Conservation (phyloP, 106 monocot species). For the Acorus calamus region DNA sequence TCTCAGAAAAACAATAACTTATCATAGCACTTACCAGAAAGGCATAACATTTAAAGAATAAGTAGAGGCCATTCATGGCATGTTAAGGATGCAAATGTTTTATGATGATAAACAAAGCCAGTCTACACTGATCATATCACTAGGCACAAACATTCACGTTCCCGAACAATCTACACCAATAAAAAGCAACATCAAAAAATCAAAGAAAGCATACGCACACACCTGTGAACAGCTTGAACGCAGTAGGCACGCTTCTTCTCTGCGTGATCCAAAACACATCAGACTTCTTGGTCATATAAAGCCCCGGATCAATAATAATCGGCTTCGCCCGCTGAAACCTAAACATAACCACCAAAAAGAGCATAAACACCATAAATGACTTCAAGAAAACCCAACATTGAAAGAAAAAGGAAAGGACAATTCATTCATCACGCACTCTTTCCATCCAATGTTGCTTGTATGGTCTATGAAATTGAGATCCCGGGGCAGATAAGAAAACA, state of each 20-base stretch:
- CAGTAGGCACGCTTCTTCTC: slow-evolving; percentile 70
- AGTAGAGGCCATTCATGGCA: no score
- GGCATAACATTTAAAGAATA: no score
- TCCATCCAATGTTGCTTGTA: slow-evolving; percentile 57
- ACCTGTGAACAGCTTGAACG: slow-evolving; percentile 84
- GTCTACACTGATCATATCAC: no score
- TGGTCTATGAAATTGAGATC: slow-evolving; percentile 60
- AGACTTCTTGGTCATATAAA: slow-evolving; percentile 53
- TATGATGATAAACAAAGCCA: no score
- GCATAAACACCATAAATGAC: neutral
- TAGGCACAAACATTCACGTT: no score
- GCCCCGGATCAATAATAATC: slow-evolving; percentile 73
- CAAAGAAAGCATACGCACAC: no score
- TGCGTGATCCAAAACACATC: slow-evolving; percentile 68
- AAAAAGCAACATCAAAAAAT: no score
- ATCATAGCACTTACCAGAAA: no score
- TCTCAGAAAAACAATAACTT: no score
- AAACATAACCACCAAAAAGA: neutral
- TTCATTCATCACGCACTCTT: slow-evolving; percentile 37
- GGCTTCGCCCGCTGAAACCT: slow-evolving; percentile 74
- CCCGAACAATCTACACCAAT: no score
- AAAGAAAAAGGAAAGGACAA: neutral
- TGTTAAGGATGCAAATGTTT: no score
- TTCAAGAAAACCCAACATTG: neutral
- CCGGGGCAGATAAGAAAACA: slow-evolving; percentile 51